These are phyloP conservation scores for Penicillium fuscoglaucum DNA, from an alignment of 2,329 filamentous ascomycete genomes.

Conservation along the genomic window DNA sequence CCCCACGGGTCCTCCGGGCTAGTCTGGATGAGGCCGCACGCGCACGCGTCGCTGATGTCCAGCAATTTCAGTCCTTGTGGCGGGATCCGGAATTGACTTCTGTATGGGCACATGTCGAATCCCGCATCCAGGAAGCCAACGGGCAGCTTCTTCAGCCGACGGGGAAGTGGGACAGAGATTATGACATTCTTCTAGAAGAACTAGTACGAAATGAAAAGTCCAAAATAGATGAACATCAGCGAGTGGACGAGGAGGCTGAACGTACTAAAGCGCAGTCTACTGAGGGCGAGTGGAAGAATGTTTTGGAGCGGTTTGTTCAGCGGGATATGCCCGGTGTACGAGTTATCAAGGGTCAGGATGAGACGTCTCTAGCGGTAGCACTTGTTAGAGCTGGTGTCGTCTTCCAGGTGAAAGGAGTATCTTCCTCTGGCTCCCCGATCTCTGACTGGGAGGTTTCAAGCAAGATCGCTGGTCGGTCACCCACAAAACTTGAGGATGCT, in stretches of 20 bases:
- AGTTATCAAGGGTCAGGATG: constrained; percentile 25
- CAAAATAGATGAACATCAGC: constrained; percentile 28
- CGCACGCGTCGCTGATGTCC: constrained; percentile 39
- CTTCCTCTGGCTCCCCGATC: constrained; percentile 17
- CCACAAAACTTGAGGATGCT: constrained; percentile 36
- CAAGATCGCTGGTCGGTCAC: constrained; percentile 25
- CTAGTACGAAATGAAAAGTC: constrained; percentile 32
- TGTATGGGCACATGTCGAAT: constrained; percentile 41
- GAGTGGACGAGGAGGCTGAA: constrained; percentile 33
- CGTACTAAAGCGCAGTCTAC: constrained; percentile 28
- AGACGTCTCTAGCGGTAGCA: constrained; percentile 29
- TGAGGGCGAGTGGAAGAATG: constrained; percentile 35
- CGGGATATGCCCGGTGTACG: constrained; percentile 33
- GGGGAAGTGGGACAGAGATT: constrained; percentile 45
- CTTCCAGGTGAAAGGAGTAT: constrained; percentile 35
- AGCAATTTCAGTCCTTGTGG: constrained; percentile 44
- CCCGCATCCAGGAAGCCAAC: constrained; percentile 38
- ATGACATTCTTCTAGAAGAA: constrained; percentile 36
- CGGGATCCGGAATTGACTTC: constrained; percentile 41
- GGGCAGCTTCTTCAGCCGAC: constrained; percentile 40
- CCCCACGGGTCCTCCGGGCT: constrained; percentile 38
- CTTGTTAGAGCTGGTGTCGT: constrained; percentile 37
- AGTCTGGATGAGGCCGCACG: constrained; percentile 39
- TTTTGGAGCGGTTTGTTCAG: constrained; percentile 36
- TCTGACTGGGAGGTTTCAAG: constrained; percentile 39